These are phyloP conservation scores for Aspergillus sp. DNA, from an alignment of 2,329 filamentous ascomycete genomes.

Conservation along the genomic window DNA sequence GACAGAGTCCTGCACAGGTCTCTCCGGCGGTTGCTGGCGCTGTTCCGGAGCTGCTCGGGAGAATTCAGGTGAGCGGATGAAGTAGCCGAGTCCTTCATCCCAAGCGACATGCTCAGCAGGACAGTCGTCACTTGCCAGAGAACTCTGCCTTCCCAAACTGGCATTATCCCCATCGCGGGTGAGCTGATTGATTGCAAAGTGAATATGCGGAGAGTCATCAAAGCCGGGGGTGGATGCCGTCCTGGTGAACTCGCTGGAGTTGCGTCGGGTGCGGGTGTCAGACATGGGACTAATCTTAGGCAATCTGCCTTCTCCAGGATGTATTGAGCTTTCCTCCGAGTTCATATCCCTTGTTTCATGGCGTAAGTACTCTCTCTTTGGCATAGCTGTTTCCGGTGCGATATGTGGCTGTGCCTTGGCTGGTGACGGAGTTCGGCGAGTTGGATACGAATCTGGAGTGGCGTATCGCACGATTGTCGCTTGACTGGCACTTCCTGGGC, in stretches of 20 bases:
- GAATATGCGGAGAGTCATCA: conserved; percentile 80
- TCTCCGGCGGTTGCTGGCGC: conserved; percentile 19
- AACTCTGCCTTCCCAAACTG: conserved; percentile 44
- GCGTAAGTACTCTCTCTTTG: background rate
- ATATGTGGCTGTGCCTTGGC: conserved; percentile 18
- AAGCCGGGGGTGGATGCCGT: conserved; percentile 60
- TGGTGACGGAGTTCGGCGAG: conserved; percentile 21
- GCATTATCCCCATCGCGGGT: conserved; percentile 61
- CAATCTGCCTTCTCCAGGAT: conserved; percentile 17
- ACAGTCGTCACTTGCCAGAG: conserved; percentile 36
- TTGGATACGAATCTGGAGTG: conserved; percentile 33
- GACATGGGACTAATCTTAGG: conserved; percentile 14
- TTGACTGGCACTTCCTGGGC: conserved; percentile 24
- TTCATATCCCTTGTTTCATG: background rate
- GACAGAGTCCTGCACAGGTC: conserved; percentile 20
- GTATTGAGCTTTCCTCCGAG: conserved; percentile 17
- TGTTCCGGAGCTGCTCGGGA: background rate
- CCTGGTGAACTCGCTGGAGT: conserved; percentile 20
- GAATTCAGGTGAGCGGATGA: conserved; percentile 18
- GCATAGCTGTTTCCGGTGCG: conserved; percentile 10
- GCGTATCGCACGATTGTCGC: conserved; percentile 34
- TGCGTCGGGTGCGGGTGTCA: conserved; percentile 16
- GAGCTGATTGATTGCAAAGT: conserved; percentile 80
- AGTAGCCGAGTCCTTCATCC: conserved; percentile 38
- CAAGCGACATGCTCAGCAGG: conserved; percentile 43